Conservation (phyloP, 257 asterid species). For the Oldenlandia corymbosa region DNA sequence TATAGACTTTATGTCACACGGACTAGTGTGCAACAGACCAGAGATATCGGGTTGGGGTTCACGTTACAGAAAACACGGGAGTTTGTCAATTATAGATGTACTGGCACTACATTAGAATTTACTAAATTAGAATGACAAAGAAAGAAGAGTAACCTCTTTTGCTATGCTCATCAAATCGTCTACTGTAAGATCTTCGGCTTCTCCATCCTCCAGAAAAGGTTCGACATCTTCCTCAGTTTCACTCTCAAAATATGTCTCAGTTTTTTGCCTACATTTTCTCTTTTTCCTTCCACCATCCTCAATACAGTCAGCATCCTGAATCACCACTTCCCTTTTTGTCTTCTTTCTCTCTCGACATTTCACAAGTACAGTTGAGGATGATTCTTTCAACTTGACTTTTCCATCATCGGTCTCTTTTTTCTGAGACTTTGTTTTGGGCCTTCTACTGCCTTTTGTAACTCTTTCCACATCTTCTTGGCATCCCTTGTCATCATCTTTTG, state of each 20-base stretch:
- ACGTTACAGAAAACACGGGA: too few species aligned
- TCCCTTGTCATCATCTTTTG: slow-evolving; percentile 4
- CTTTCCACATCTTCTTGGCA: neutral
- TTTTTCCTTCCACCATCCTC: neutral
- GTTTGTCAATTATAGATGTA: neutral
- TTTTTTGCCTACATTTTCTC: slow-evolving; percentile 5
- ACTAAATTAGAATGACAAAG: neutral
- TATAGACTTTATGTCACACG: too few species aligned
- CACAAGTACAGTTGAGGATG: neutral
- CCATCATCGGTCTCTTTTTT: neutral
- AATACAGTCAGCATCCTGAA: slow-evolving; percentile 11
- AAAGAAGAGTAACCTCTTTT: slow-evolving; percentile 26
- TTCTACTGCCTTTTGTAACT: neutral
- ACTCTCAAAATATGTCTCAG: slow-evolving; percentile 5
- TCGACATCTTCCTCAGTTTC: slow-evolving; percentile 14
- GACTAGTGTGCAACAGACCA: too few species aligned
- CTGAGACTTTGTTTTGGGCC: slow-evolving; percentile 3
- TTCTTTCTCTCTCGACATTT: slow-evolving; percentile 10
- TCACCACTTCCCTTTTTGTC: slow-evolving; percentile 13
- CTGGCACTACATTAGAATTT: neutral
- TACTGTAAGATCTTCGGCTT: slow-evolving; percentile 33
- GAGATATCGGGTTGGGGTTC: too few species aligned
- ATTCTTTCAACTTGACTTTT: neutral
- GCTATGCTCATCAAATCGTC: slow-evolving; percentile 40
- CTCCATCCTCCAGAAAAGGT: slow-evolving; percentile 9